A percentile compares a stretch with the other conserved stretches of the same genome.
These are phyloP conservation scores for Entomophthora muscae DNA, from an alignment of 371 early-diverging fungal genomes.

Conservation along the genomic window DNA sequence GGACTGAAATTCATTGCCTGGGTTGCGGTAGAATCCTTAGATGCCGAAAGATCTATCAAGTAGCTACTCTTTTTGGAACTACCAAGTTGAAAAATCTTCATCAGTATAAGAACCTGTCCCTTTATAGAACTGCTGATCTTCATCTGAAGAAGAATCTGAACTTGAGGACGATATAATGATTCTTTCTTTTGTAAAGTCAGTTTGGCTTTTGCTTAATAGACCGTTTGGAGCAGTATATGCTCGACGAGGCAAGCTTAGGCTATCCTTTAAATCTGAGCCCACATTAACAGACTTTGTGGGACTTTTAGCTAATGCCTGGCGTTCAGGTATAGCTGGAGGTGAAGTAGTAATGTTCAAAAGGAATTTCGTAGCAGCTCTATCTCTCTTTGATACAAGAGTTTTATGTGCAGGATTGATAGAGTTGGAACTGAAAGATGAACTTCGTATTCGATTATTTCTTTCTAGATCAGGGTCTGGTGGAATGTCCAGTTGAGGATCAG, in stretches of 20 bases:
- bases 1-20: neutral
- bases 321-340: neutral
- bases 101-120: neutral
- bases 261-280: neutral
- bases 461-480: neutral
- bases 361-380: neutral
- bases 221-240: neutral
- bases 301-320: neutral
- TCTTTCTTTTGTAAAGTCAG: neutral
- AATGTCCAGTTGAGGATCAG: neutral
- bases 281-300: neutral
- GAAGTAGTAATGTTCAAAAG: neutral
- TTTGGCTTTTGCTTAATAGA: neutral
- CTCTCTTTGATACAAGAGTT: neutral
- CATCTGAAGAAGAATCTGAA: neutral
- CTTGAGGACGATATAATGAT: neutral
- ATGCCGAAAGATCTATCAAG: neutral
- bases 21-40: neutral
- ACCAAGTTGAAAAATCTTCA: neutral
- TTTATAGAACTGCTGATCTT: neutral
- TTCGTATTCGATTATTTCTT: neutral
- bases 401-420: neutral
- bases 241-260: neutral
- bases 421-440: neutral
- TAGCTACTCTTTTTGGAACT: neutral